Conservation (phyloP, 1,284 basidiomycete genomes). For the Jaminaea rosea region DNA sequence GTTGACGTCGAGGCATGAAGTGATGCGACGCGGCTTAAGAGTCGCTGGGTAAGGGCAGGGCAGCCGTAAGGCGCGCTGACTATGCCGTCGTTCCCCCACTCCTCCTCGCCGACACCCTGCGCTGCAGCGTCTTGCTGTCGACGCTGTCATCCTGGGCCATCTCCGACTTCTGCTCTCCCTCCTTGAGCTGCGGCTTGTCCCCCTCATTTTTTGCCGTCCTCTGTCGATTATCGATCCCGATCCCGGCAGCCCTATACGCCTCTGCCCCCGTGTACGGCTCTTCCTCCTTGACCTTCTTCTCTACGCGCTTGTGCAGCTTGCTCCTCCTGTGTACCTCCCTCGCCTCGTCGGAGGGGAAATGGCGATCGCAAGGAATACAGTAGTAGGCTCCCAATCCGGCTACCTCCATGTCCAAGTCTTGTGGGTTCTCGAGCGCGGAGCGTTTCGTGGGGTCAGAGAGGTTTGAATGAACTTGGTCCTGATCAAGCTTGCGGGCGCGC, state of each 20-base stretch:
- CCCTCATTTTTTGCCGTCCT: constrained; percentile 5
- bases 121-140: too few species aligned
- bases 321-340: constrained; percentile 34
- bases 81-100: too few species aligned
- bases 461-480: constrained; percentile 42
- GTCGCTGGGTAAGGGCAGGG: too few species aligned
- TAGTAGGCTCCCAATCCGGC: constrained; percentile 46
- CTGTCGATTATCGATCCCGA: constrained; percentile 42
- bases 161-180: background rate
- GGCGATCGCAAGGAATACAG: constrained; percentile 44
- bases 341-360: constrained; percentile 39
- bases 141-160: too few species aligned
- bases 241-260: constrained; percentile 33
- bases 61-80: too few species aligned
- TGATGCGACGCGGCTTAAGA: too few species aligned
- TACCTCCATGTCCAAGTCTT: constrained; percentile 40
- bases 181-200: background rate
- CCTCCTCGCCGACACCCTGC: too few species aligned
- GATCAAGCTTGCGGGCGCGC: constrained; percentile 42
- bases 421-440: constrained; percentile 30
- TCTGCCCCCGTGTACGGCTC: constrained; percentile 42
- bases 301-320: constrained; percentile 43
- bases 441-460: constrained; percentile 31
- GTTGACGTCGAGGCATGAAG: too few species aligned
- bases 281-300: constrained; percentile 40